Evolutionary conservation across 179 eudicot genomes (phyloP).

Genomic region (Nepenthes alata): DNA sequence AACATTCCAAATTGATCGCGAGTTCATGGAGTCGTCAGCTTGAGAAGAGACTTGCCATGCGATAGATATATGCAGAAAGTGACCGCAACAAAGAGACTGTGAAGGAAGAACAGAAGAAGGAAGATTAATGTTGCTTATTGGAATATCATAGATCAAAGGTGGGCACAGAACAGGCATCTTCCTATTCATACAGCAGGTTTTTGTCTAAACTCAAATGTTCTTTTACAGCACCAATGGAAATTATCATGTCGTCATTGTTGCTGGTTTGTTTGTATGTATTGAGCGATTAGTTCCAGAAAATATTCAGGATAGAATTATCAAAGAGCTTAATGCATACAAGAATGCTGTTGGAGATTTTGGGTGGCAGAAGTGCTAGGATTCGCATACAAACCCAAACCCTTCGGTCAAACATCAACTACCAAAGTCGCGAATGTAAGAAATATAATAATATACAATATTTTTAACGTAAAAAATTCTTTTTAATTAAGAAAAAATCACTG

Average conservation of each 20-base stretch:
- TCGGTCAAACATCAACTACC: no score
- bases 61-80: constrained; percentile 65
- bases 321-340: constrained; percentile 63
- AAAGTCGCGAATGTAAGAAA: no score
- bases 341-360: constrained; percentile 69
- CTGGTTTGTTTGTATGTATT: constrained; percentile 67
- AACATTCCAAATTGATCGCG: constrained; percentile 63
- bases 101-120: constrained; percentile 56
- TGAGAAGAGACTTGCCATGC: constrained; percentile 82
- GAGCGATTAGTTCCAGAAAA: constrained; percentile 77
- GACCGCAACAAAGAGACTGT: constrained; percentile 70
- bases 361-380: no score
- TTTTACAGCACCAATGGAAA: constrained; percentile 70
- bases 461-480: no score
- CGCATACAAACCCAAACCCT: no score
- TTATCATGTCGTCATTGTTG: constrained; percentile 39
- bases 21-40: constrained; percentile 39
- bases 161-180: constrained; percentile 54
- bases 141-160: constrained; percentile 72
- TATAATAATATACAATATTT: no score
- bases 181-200: constrained; percentile 90
- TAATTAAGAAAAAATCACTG: no score
- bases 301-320: constrained; percentile 70
- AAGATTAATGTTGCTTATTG: constrained; percentile 62
- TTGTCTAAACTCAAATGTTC: constrained; percentile 63